Evolutionary conservation across 352 stramenopile genomes (phyloP).

Genomic region (Chrysophaeum taylorii): DNA sequence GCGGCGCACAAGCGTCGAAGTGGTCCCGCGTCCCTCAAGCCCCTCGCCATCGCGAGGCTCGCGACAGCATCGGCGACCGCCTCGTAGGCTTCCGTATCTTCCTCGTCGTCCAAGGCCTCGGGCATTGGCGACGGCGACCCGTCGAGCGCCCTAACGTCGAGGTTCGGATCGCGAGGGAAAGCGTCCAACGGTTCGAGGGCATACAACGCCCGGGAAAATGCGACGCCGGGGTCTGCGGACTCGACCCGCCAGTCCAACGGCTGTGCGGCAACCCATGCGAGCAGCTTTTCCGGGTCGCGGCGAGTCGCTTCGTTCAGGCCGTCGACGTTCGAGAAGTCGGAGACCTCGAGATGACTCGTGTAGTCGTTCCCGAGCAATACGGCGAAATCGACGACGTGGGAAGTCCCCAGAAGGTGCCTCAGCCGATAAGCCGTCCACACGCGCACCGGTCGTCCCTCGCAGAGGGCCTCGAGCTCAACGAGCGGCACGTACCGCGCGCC

Average conservation of each 20-base stretch:
- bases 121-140: neutral
- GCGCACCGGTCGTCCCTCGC: no score
- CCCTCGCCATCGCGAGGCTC: conserved; percentile 1
- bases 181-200: conserved; percentile 15
- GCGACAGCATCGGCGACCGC: neutral
- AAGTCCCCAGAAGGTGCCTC: conserved; percentile 47
- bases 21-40: neutral
- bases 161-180: conserved; percentile 2
- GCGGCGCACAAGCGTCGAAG: neutral
- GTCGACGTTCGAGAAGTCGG: conserved; percentile 12
- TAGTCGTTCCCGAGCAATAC: conserved; percentile 74
- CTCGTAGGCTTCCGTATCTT: no score
- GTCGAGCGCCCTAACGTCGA: neutral
- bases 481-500: conserved; percentile 62
- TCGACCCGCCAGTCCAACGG: no score
- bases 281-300: neutral
- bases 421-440: conserved; percentile 60
- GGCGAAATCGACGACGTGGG: conserved; percentile 63
- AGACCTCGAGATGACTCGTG: conserved; percentile 53
- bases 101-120: neutral
- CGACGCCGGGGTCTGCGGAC: no score
- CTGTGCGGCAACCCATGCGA: no score
- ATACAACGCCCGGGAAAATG: conserved; percentile 22
- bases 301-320: neutral
- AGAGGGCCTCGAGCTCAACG: conserved; percentile 30